Percentiles rank a stretch among this genome's conserved stretches.
These are phyloP conservation scores for Pelargonium nanum DNA, from an alignment of 345 rosid genomes.

Conservation along the genomic window DNA sequence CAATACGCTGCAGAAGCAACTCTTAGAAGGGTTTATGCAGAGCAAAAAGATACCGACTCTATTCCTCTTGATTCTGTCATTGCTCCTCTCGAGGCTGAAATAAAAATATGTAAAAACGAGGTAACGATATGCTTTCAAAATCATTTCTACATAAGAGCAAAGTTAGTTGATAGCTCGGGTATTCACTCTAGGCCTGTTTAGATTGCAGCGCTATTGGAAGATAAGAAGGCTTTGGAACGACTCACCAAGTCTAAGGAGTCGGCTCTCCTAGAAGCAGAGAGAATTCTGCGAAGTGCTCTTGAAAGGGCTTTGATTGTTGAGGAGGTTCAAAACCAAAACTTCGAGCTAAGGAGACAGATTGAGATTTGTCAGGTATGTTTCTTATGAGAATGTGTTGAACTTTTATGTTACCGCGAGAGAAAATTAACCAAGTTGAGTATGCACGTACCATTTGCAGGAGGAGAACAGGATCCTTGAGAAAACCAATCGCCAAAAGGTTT, in stretches of 20 bases:
- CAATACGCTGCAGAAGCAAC: slow-evolving; percentile 85
- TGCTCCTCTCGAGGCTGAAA: slow-evolving; percentile 82
- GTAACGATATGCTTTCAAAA: slow-evolving; percentile 19
- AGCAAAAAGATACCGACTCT: slow-evolving; percentile 56
- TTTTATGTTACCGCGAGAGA: too few species aligned
- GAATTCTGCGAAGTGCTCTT: slow-evolving; percentile 68
- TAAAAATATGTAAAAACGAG: slow-evolving; percentile 67
- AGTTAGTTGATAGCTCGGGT: not conserved
- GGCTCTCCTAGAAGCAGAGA: slow-evolving; percentile 88
- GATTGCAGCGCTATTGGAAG: slow-evolving; percentile 65
- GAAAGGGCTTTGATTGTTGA: slow-evolving; percentile 90
- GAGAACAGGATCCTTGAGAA: slow-evolving; percentile 89
- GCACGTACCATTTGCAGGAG: slow-evolving; percentile 42
- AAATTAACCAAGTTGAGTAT: not conserved
- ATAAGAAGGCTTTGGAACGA: slow-evolving; percentile 84
- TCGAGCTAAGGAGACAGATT: slow-evolving; percentile 68
- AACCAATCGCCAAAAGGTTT: slow-evolving; percentile 80
- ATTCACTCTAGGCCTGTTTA: slow-evolving; percentile 11
- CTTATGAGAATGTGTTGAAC: not conserved
- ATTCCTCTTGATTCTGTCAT: slow-evolving; percentile 53
- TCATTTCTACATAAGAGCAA: not conserved
- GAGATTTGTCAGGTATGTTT: slow-evolving; percentile 66
- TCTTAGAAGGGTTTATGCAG: slow-evolving; percentile 60
- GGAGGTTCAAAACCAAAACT: slow-evolving; percentile 90
- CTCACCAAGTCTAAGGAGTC: slow-evolving; percentile 73